These are phyloP conservation scores for Solanum chiquidenum DNA, from an alignment of 257 asterid species.

Conservation along the genomic window DNA sequence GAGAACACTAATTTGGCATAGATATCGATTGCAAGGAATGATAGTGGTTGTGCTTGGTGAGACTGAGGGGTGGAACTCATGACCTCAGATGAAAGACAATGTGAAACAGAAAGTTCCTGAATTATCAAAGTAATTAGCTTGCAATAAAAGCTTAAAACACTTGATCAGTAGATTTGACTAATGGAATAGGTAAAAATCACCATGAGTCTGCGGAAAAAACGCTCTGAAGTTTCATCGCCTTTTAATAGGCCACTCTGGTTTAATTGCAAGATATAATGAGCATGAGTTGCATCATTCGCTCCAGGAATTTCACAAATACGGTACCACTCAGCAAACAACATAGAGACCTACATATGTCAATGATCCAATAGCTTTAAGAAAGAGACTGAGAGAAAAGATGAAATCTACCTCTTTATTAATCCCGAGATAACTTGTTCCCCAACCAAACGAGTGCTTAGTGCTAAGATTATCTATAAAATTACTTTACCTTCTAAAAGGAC, in stretches of 20 bases:
- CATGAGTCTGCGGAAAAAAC: slow-evolving; percentile 72
- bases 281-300: slow-evolving; percentile 63
- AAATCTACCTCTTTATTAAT: not conserved
- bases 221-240: slow-evolving; percentile 87
- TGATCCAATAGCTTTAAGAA: not conserved
- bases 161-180: not conserved
- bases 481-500: not conserved
- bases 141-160: not conserved
- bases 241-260: slow-evolving; percentile 77
- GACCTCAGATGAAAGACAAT: slow-evolving; percentile 76
- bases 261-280: slow-evolving; percentile 49
- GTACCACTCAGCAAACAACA: slow-evolving; percentile 79
- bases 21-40: slow-evolving; percentile 93
- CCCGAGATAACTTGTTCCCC: not conserved
- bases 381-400: not conserved
- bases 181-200: slow-evolving; percentile 21
- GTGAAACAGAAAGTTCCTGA: slow-evolving; percentile 89
- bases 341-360: slow-evolving; percentile 39
- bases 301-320: slow-evolving; percentile 82
- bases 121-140: slow-evolving; percentile 1
- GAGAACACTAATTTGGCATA: slow-evolving; percentile 77
- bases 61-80: slow-evolving; percentile 55
- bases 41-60: slow-evolving; percentile 57
- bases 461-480: not conserved
- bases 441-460: not conserved